Percentiles rank a stretch among this genome's conserved stretches.
These are phyloP conservation scores for Geranium brycei DNA, from an alignment of 345 rosid species.

Conservation along the genomic window DNA sequence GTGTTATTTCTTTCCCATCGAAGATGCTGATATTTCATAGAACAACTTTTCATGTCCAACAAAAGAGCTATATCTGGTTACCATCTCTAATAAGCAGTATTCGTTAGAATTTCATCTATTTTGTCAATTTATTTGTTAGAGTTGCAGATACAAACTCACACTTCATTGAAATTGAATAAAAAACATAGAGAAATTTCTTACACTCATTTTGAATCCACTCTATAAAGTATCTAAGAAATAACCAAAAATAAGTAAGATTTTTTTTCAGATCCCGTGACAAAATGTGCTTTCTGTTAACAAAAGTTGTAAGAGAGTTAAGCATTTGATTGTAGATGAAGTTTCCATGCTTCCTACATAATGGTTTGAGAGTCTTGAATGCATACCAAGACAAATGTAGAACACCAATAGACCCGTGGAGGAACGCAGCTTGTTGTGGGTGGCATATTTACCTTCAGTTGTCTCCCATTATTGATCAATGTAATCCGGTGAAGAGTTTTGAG, in stretches of 20 bases:
- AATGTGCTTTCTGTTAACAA: not conserved
- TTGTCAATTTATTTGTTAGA: not conserved
- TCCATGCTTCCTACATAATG: not conserved
- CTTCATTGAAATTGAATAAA: not conserved
- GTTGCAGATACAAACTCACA: not conserved
- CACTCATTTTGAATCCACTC: not conserved
- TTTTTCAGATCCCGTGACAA: not conserved
- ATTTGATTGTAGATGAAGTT: not conserved
- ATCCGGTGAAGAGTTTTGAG: constrained; percentile 15
- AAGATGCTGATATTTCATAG: not conserved
- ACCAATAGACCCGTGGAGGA: constrained; percentile 24
- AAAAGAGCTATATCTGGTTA: not conserved
- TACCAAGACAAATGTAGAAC: not conserved
- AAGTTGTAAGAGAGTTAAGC: not conserved
- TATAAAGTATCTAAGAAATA: not conserved
- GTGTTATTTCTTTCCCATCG: not conserved
- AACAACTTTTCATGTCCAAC: not conserved
- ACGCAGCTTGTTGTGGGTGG: constrained; percentile 24
- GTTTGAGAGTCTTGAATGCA: not conserved
- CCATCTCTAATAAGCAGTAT: not conserved
- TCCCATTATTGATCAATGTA: constrained; percentile 1
- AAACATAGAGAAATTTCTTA: not conserved
- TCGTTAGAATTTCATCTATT: not conserved
- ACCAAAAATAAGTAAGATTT: not conserved
- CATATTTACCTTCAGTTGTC: constrained; percentile 25